Base-by-base conservation (phyloP, 306 rosid species). In the Prosopis cineraria region DNA sequence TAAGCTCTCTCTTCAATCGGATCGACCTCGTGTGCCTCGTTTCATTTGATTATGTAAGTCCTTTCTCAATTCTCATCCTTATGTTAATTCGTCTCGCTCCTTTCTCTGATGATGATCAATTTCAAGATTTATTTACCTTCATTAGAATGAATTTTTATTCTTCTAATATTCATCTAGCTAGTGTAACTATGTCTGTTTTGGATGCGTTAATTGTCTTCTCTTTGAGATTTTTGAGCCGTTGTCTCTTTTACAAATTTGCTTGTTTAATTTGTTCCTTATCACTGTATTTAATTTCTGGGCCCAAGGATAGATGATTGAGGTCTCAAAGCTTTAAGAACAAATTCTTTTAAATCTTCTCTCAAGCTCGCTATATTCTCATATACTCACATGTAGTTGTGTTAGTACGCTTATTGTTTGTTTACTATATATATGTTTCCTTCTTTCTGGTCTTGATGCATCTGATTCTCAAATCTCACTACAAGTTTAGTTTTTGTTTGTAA, bases 1-100 rank as follows among this genome's bases (percentile, higher is more conserved):
- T 36, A 60, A 45, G 20, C 45, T 65, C 14, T 14, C 20, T 29
- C 74, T 48, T 79, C 78, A 19, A 50, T 72, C 58, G 55, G 72
- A 24, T 29, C 67, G 30, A 73, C 41, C 50, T 52, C 34, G 80
- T 44, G 27, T 58, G 72, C 3, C 36, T 43, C 55, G 63, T 33
- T 69, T 17, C 74, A 47, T 45, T 41, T 34, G 34, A 47, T 34
- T 20, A 20, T 12, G 48, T 27, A 27, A 58, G 36, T 10, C 34
- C 48, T 44, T 39, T 30, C n/a, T 59, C 25, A 41, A 6, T 30
- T 8, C 31, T 47, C 53, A n/a, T n/a, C n/a, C n/a, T n/a, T n/a
- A n/a, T n/a, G n/a, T n/a, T n/a, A n/a, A n/a, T n/a, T n/a, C n/a
- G n/a, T 17, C 22, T 0, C 22, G 24, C 4, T 10, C 14, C 10